Base-by-base conservation (phyloP, 2,329 filamentous ascomycete genomes). In the Nothophoma quercina region DNA sequence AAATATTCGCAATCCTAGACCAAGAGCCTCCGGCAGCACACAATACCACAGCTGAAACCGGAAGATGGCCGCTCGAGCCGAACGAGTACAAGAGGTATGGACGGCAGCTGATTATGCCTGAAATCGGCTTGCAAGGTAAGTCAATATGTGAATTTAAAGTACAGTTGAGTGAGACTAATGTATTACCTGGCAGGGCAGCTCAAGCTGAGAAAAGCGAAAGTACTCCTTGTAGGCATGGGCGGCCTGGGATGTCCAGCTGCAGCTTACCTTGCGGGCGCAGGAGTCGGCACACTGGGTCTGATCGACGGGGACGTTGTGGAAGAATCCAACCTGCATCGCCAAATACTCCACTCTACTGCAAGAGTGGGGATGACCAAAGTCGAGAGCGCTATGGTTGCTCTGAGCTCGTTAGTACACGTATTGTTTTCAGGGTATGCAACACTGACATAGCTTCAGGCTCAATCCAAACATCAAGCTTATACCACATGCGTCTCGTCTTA, bases 211-310 rank as follows among this genome's bases (percentile, higher is more conserved):
- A 78, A 81, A 1, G 81, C 90, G 1, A 85, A 81, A 16, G 87
- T 97, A 5, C 81, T 98, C 7, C 81, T 99, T 38, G 83, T 99
- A 19, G 95, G 95, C 9, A 88, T 90, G 2, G 95, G 95, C 5
- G 95, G 95, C 0, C 78, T 99, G 10, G 95, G 95, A 9, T 98
- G 91, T 70, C 95, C 95, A 9, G 92, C 95, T 10, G 90, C 93
- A 0, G 84, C 90, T n/a, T 99, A 99, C 70, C 84, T 99, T 1
- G 91, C 92, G 8, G 93, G 91, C 18, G 90, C 95, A 1, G 95
- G 95, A 0, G 83, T 97, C 1, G 92, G 93, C 7, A 89, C 82
- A 0, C 75, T 99, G 15, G 93, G 93, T 0, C 78, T 99, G 7
- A 85, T 95, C 19, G 95, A 99, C 70, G 92, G 89, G 3, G 95